Evolutionary conservation across 305 asterid species (phyloP).

Genomic region (Plantago coronopus): DNA sequence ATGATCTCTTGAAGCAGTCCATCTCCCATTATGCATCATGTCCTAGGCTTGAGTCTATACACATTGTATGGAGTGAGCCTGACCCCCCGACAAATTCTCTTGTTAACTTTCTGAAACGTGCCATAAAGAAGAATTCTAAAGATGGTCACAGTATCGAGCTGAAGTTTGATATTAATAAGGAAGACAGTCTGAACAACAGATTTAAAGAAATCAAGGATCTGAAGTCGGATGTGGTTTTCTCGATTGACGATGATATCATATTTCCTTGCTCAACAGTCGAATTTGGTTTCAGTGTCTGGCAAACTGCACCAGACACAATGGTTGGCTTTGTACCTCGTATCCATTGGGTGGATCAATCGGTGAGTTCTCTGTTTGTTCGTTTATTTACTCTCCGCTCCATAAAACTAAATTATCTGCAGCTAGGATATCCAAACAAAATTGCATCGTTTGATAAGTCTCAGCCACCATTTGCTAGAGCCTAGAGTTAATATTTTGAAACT

Average conservation of each 20-base stretch:
- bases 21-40: conserved; percentile 73
- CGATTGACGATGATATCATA: conserved; percentile 75
- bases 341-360: conserved; percentile 63
- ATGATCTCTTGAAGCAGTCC: conserved; percentile 72
- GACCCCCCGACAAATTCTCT: conserved; percentile 68
- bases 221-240: conserved; percentile 71
- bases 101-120: conserved; percentile 43
- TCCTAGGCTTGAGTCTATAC: conserved; percentile 64
- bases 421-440: not conserved
- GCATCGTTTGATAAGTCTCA: not conserved
- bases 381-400: not conserved
- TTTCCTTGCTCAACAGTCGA: conserved; percentile 71
- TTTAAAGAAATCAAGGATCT: conserved; percentile 77
- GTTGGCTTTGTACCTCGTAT: conserved; percentile 89
- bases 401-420: conserved; percentile 1
- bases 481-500: too few relatives aligned
- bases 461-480: too few relatives aligned
- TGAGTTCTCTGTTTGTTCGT: conserved; percentile 26
- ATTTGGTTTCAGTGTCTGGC: conserved; percentile 70
- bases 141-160: conserved; percentile 50
- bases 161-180: conserved; percentile 61
- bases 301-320: conserved; percentile 72
- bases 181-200: conserved; percentile 87
- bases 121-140: conserved; percentile 36
- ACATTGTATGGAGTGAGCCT: conserved; percentile 88